These are phyloP conservation scores for Cerioporus squamosus DNA, from an alignment of 1,284 basidiomycete species.

Conservation along the genomic window DNA sequence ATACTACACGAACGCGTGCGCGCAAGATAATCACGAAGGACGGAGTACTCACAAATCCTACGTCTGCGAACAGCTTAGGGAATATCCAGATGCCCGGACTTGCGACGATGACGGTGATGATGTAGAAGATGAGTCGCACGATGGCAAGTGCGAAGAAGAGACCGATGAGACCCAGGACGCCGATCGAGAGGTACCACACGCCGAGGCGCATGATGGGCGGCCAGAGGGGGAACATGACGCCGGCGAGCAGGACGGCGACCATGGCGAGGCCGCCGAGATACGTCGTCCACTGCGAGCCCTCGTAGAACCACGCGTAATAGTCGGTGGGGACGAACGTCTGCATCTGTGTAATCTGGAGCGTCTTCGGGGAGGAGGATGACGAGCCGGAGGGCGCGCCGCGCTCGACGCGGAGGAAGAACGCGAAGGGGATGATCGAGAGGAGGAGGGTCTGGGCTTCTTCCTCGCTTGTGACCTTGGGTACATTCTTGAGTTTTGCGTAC, in stretches of 20 bases:
- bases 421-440: constrained; percentile 77
- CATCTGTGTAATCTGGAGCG: constrained; percentile 79
- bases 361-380: constrained; percentile 76
- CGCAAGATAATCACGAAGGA: not conserved
- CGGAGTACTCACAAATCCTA: constrained; percentile 94
- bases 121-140: constrained; percentile 92
- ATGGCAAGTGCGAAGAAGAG: constrained; percentile 93
- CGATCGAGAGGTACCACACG: constrained; percentile 95
- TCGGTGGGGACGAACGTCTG: constrained; percentile 82
- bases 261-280: constrained; percentile 93
- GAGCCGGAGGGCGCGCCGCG: constrained; percentile 75
- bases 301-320: constrained; percentile 98
- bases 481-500: constrained; percentile 88
- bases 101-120: constrained; percentile 86
- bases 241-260: constrained; percentile 93
- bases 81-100: constrained; percentile 99
- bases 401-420: constrained; percentile 90
- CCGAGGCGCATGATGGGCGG: constrained; percentile 92
- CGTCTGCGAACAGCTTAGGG: constrained; percentile 97
- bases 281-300: constrained; percentile 91
- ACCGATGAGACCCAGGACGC: constrained; percentile 86
- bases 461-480: constrained; percentile 79
- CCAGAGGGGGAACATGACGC: constrained; percentile 99
- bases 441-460: constrained; percentile 78
- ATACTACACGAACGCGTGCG: not conserved